phyloP scores from a whole-genome alignment of 2,329 filamentous ascomycete genomes.

The Pestalotiopsis sp. region DNA sequence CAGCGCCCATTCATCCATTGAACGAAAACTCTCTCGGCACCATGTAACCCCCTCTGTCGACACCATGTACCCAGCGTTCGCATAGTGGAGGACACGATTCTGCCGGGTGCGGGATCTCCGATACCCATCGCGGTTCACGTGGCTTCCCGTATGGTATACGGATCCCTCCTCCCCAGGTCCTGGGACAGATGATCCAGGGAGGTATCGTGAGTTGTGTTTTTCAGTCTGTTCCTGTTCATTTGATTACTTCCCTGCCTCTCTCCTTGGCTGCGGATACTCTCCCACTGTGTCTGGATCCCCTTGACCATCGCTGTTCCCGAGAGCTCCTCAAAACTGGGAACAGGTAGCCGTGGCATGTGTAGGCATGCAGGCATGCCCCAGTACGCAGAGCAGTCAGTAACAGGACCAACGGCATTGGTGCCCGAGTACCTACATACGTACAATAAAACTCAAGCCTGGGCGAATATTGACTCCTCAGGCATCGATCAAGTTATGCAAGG shows the following conservation, averaged over 20 bases:
- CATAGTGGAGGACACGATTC: constrained; percentile 5
- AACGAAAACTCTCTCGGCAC: not conserved
- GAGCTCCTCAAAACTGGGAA: constrained; percentile 2
- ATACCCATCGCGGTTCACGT: constrained; percentile 9
- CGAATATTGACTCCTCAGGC: not conserved
- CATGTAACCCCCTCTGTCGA: not conserved
- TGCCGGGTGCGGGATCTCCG: constrained; percentile 6
- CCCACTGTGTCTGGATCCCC: not conserved
- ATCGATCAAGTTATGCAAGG: not conserved
- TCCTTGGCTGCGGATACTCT: not conserved
- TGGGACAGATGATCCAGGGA: not conserved
- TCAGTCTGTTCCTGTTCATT: no score
- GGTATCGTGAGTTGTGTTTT: not conserved
- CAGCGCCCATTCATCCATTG: not conserved
- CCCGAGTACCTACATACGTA: not conserved
- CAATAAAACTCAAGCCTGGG: not conserved
- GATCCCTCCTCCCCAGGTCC: not conserved
- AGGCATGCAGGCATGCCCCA: constrained; percentile 3
- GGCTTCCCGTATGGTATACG: constrained; percentile 5
- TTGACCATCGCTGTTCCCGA: not conserved
- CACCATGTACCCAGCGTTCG: not conserved
- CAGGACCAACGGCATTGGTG: not conserved
- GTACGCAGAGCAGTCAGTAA: not conserved
- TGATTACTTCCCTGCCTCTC: not conserved
- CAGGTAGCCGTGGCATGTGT: not conserved